Evolutionary conservation across 176 grass and related monocot genomes (phyloP).

Genomic region (Avena atlantica): DNA sequence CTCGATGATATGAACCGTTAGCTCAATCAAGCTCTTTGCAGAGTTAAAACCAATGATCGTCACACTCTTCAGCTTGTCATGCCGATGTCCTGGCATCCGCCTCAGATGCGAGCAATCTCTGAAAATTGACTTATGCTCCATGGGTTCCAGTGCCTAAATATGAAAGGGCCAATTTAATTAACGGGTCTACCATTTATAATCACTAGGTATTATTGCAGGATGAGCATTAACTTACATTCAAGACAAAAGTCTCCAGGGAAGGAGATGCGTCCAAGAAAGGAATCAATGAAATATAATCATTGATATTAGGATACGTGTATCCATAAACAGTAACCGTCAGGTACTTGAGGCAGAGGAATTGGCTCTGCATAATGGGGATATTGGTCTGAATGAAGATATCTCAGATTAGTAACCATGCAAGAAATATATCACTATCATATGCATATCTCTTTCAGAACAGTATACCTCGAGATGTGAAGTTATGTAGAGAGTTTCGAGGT

Average conservation of each 20-base stretch:
- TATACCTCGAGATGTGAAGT: neutral
- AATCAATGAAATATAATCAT: neutral
- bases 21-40: constrained; percentile 9
- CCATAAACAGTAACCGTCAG: neutral
- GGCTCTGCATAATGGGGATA: neutral
- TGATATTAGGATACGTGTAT: neutral
- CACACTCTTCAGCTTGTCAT: neutral
- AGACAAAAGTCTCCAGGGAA: neutral
- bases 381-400: neutral
- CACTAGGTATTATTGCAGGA: neutral
- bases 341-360: neutral
- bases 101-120: neutral
- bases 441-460: neutral
- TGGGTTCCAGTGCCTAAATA: neutral
- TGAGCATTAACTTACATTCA: neutral
- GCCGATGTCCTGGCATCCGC: neutral
- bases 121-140: constrained; percentile 6
- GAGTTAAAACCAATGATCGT: neutral
- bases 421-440: neutral
- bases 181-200: neutral
- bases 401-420: neutral
- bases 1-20: constrained; percentile 7
- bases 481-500: neutral
- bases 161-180: neutral
- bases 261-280: neutral